phyloP scores from a whole-genome alignment of 352 stramenopile species.

The Pilasporangium apinafurcum region DNA sequence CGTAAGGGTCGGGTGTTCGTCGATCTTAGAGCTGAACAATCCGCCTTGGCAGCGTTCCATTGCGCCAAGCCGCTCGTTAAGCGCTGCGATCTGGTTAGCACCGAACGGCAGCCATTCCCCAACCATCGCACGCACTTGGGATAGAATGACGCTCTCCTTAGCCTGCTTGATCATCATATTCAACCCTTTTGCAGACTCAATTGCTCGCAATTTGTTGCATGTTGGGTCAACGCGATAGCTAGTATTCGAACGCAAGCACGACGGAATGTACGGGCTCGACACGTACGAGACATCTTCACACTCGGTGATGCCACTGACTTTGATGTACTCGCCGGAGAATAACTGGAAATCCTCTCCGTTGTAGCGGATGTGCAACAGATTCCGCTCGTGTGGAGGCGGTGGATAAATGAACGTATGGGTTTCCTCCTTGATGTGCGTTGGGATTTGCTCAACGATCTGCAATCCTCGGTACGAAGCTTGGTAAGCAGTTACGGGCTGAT shows the following conservation, averaged over 20 bases:
- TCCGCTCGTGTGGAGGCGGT: slow-evolving; percentile 4
- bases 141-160: slow-evolving; percentile 93
- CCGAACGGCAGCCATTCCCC: slow-evolving; percentile 97
- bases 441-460: slow-evolving; percentile 86
- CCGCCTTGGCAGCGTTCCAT: slow-evolving; percentile 96
- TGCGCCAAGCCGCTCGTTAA: slow-evolving; percentile 95
- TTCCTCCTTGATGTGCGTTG: slow-evolving; percentile 62
- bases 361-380: slow-evolving; percentile 47
- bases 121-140: slow-evolving; percentile 94
- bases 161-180: slow-evolving; percentile 92
- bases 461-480: slow-evolving; percentile 89
- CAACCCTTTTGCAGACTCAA: slow-evolving; percentile 82
- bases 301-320: slow-evolving; percentile 92
- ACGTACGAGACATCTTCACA: slow-evolving; percentile 97
- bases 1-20: slow-evolving; percentile 77
- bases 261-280: slow-evolving; percentile 94
- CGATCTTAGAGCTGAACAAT: slow-evolving; percentile 93
- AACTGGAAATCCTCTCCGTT: slow-evolving; percentile 73
- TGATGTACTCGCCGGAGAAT: slow-evolving; percentile 70
- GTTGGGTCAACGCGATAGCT: slow-evolving; percentile 86
- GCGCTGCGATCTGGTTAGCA: slow-evolving; percentile 94
- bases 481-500: slow-evolving; percentile 95
- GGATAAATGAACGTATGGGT: slow-evolving; percentile 43
- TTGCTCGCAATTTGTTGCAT: slow-evolving; percentile 90
- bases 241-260: slow-evolving; percentile 92